These are phyloP conservation scores for Endocalyx cinctus DNA, from an alignment of 2,329 filamentous ascomycete genomes.

Conservation along the genomic window DNA sequence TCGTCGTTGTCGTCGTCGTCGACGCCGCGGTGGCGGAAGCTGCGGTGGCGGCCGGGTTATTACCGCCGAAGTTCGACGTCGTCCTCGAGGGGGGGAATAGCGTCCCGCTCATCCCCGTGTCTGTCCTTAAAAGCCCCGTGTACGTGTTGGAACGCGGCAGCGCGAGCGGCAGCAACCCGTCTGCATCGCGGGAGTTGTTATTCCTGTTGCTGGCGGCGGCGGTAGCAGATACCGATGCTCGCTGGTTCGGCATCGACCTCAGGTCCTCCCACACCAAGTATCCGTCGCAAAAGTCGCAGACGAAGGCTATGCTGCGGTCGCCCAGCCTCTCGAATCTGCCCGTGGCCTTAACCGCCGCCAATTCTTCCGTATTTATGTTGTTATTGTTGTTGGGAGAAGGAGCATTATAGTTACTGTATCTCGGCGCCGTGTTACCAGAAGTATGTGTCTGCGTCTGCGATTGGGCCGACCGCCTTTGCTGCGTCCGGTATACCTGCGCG, in stretches of 20 bases:
- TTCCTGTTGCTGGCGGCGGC: not conserved
- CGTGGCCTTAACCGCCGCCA: slow-evolving; percentile 45
- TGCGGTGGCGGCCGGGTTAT: too few species aligned
- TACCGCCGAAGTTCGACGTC: too few species aligned
- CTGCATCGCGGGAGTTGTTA: too few species aligned
- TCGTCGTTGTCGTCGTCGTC: not conserved
- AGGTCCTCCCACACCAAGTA: slow-evolving; percentile 56
- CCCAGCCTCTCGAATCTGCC: slow-evolving; percentile 54
- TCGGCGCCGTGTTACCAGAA: too few species aligned
- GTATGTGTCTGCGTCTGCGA: slow-evolving; percentile 4
- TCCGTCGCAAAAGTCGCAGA: slow-evolving; percentile 59
- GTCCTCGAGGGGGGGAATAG: too few species aligned
- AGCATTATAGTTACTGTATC: too few species aligned
- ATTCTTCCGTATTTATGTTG: slow-evolving; percentile 37
- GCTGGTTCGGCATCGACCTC: slow-evolving; percentile 44
- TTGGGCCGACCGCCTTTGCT: slow-evolving; percentile 29
- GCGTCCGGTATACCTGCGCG: slow-evolving; percentile 47
- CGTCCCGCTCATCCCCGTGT: not conserved
- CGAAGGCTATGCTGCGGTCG: slow-evolving; percentile 50
- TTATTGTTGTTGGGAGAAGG: too few species aligned
- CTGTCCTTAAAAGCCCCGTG: slow-evolving; percentile 3
- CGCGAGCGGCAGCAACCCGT: not conserved
- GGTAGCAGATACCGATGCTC: slow-evolving; percentile 14
- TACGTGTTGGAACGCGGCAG: not conserved
- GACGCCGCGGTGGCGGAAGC: not conserved